Evolutionary conservation across 139 green algal species (phyloP).

Genomic region (Haematococcus lacustris): DNA sequence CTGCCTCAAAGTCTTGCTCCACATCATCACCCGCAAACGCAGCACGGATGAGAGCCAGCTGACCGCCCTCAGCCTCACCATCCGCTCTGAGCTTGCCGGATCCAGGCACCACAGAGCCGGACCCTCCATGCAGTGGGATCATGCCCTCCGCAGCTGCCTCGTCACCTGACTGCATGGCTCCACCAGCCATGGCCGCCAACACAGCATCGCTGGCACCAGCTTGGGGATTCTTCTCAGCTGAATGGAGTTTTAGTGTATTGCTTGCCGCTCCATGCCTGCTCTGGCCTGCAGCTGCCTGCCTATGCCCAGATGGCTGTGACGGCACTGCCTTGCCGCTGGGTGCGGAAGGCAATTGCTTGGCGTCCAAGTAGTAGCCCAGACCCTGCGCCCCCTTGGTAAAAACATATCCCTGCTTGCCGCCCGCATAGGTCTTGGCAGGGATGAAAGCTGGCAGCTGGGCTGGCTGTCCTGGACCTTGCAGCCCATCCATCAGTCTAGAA

Average conservation of each 20-base stretch:
- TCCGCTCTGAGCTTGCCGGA: no score
- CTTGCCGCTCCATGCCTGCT: no score
- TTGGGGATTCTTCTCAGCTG: no score
- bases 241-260: no score
- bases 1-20: constrained; percentile 76
- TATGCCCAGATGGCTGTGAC: constrained; percentile 9
- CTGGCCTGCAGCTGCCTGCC: constrained; percentile 6
- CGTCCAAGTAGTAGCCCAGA: constrained; percentile 65
- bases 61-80: neutral
- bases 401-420: constrained; percentile 37
- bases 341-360: neutral
- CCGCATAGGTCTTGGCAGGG: constrained; percentile 36
- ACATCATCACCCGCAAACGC: constrained; percentile 83
- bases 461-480: no score
- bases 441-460: constrained; percentile 16
- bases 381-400: constrained; percentile 57
- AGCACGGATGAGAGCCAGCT: constrained; percentile 7
- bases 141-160: no score
- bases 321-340: constrained; percentile 7
- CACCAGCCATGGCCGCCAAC: no score
- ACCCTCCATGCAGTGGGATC: no score
- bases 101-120: no score
- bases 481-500: no score
- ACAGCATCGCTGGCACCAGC: no score
- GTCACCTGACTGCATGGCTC: no score